phyloP scores from a whole-genome alignment of 306 rosid species.

The Gynostemma pentaphyllum region DNA sequence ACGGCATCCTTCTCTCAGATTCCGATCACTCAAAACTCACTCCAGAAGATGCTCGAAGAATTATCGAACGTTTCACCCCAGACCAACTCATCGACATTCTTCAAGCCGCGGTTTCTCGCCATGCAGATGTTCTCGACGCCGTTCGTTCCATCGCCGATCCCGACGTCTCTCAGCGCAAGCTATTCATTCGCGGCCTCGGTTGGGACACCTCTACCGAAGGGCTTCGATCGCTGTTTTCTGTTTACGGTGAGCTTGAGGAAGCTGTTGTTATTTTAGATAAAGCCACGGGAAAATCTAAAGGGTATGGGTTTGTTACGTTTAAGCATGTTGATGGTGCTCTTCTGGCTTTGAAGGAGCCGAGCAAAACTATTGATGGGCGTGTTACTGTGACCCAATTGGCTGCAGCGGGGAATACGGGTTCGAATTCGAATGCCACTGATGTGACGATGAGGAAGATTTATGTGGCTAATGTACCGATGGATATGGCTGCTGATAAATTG shows the following conservation, averaged over 20 bases:
- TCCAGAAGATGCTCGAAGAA: slow-evolving; percentile 54
- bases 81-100: slow-evolving; percentile 68
- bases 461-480: slow-evolving; percentile 78
- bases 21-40: slow-evolving; percentile 25
- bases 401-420: slow-evolving; percentile 47
- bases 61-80: slow-evolving; percentile 56
- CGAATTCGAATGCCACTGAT: slow-evolving; percentile 24
- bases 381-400: slow-evolving; percentile 92
- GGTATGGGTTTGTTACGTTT: slow-evolving; percentile 83
- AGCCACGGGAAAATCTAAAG: slow-evolving; percentile 72
- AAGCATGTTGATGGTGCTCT: slow-evolving; percentile 75
- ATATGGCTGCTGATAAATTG: slow-evolving; percentile 62
- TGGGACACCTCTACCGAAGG: slow-evolving; percentile 93
- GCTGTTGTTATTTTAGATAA: slow-evolving; percentile 87
- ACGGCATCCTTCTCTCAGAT: slow-evolving; percentile 34
- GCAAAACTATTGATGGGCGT: slow-evolving; percentile 88
- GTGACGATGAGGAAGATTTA: slow-evolving; percentile 62
- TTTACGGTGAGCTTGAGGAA: slow-evolving; percentile 84
- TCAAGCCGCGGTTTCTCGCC: slow-evolving; percentile 53
- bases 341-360: slow-evolving; percentile 78
- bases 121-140: slow-evolving; percentile 60
- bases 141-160: slow-evolving; percentile 56
- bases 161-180: slow-evolving; percentile 75
- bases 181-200: slow-evolving; percentile 86
- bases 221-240: slow-evolving; percentile 71